Conservation (phyloP, 768 basidiomycete species). For the Suillus bovinus region DNA sequence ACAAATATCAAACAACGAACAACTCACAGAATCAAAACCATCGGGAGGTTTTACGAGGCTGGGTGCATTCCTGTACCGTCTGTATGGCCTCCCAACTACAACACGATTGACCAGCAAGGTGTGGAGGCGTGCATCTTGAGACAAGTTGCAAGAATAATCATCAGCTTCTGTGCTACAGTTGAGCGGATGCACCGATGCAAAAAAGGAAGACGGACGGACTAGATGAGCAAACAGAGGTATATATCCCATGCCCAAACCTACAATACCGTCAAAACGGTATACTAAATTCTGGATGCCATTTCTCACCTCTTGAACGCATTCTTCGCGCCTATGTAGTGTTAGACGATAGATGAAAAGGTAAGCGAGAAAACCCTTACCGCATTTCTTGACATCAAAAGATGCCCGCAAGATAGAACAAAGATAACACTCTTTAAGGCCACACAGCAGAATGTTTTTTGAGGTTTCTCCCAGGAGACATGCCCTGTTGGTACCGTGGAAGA, state of each 20-base stretch:
- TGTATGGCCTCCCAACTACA: slow-evolving; percentile 59
- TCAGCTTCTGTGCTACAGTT: slow-evolving; percentile 53
- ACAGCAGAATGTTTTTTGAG: slow-evolving; percentile 44
- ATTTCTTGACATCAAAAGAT: slow-evolving; percentile 61
- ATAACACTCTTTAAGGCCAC: slow-evolving; percentile 49
- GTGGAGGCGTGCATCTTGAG: slow-evolving; percentile 43
- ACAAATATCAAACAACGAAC: not conserved
- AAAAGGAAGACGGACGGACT: slow-evolving; percentile 40
- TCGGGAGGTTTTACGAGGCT: slow-evolving; percentile 49
- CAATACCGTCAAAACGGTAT: not conserved
- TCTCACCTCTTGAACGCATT: slow-evolving; percentile 53
- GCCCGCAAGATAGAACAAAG: slow-evolving; percentile 57
- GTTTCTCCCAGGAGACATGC: slow-evolving; percentile 59
- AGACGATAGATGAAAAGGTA: slow-evolving; percentile 15
- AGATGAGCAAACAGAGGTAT: slow-evolving; percentile 65
- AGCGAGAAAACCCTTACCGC: slow-evolving; percentile 41
- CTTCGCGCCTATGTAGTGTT: slow-evolving; percentile 42
- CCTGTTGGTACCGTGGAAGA: slow-evolving; percentile 71
- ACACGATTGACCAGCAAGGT: slow-evolving; percentile 61
- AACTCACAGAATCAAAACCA: slow-evolving; percentile 60
- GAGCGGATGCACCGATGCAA: not conserved
- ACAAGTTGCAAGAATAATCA: slow-evolving; percentile 53
- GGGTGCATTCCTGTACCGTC: slow-evolving; percentile 49
- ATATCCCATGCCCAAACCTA: slow-evolving; percentile 72
- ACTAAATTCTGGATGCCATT: not conserved